These are phyloP conservation scores for Calvatia gigantea DNA, from an alignment of 768 basidiomycete genomes.

Conservation along the genomic window DNA sequence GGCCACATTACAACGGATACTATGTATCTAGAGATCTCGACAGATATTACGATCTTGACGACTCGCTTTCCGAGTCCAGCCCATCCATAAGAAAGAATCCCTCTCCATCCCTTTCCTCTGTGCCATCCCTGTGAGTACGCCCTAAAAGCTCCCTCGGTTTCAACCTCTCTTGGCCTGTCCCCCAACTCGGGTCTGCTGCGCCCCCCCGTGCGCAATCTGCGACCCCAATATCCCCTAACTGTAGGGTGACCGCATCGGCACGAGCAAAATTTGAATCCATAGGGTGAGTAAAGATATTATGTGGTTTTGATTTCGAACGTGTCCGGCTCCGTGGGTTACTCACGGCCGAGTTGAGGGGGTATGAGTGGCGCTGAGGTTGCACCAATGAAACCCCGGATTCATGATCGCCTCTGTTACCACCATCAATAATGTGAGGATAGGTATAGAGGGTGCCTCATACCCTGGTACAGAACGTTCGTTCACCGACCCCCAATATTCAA, in stretches of 20 bases:
- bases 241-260: constrained; percentile 57
- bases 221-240: constrained; percentile 47
- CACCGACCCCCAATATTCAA: constrained; percentile 11
- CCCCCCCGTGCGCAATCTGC: constrained; percentile 44
- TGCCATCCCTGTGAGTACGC: not conserved
- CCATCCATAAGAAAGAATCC: not conserved
- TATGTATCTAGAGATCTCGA: not conserved
- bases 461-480: not conserved
- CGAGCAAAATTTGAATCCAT: constrained; percentile 60
- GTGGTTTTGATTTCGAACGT: constrained; percentile 53
- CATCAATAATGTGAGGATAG: not conserved
- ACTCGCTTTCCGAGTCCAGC: constrained; percentile 4
- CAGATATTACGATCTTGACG: not conserved
- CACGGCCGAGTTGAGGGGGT: constrained; percentile 18
- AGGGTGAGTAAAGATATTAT: constrained; percentile 61
- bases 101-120: not conserved
- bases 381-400: constrained; percentile 9
- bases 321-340: constrained; percentile 28
- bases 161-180: constrained; percentile 46
- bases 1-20: not conserved
- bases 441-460: constrained; percentile 3
- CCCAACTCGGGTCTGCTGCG: constrained; percentile 42
- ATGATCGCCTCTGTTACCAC: not conserved
- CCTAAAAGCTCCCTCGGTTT: constrained; percentile 43
- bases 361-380: constrained; percentile 16